These are phyloP conservation scores for Paramecium bursaria DNA, from an alignment of 73 alveolate genomes.

Conservation along the genomic window DNA sequence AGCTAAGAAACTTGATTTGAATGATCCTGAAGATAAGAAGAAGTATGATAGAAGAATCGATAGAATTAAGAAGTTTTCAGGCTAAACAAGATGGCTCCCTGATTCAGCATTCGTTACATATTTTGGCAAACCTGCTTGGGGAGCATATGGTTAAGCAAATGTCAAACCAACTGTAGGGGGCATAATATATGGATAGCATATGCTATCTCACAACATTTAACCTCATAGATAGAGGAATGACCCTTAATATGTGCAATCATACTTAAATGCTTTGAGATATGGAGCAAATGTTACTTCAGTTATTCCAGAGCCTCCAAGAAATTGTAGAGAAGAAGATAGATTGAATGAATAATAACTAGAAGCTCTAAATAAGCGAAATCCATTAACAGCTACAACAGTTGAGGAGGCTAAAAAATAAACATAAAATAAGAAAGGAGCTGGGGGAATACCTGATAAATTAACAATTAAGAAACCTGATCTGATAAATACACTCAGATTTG, in stretches of 20 bases:
- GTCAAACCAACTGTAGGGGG: constrained; percentile 97
- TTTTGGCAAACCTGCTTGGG: constrained; percentile 98
- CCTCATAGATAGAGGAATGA: constrained; percentile 93
- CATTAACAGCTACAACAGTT: constrained; percentile 54
- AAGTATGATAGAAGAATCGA: constrained; percentile 65
- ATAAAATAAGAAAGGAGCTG: constrained; percentile 3
- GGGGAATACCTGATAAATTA: constrained; percentile 49
- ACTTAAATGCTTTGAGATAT: constrained; percentile 86
- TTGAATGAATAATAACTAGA: constrained; percentile 75
- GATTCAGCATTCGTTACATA: constrained; percentile 94
- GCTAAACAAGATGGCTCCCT: constrained; percentile 97
- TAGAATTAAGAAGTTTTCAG: constrained; percentile 83
- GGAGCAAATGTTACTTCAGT: constrained; percentile 76
- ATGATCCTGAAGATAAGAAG: constrained; percentile 58
- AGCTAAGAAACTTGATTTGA: constrained; percentile 64
- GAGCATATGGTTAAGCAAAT: constrained; percentile 94
- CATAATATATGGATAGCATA: constrained; percentile 91
- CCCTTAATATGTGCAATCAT: constrained; percentile 90
- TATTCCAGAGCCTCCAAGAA: constrained; percentile 86
- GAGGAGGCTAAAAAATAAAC: neutral
- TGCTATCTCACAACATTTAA: constrained; percentile 93
- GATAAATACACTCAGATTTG: constrained; percentile 67
- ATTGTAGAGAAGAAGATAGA: constrained; percentile 83
- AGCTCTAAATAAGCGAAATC: constrained; percentile 57
- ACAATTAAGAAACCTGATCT: constrained; percentile 67